A percentile compares a stretch with the other conserved stretches of the same genome.
phyloP scores from a whole-genome alignment of 176 grass and related monocot genomes.

The Poa pratensis region DNA sequence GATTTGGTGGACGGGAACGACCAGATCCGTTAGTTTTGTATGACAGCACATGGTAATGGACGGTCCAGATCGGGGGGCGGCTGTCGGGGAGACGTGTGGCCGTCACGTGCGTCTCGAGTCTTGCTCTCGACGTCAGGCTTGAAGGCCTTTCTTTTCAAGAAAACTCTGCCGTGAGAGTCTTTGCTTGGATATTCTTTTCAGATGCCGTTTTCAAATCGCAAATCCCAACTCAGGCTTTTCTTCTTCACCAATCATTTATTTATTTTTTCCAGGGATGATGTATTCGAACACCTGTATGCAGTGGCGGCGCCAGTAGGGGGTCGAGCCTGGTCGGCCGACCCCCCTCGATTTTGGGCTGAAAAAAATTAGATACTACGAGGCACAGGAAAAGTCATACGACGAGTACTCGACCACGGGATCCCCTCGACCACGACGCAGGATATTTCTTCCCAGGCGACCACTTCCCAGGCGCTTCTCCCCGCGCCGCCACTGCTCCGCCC shows the following conservation, averaged over 20 bases:
- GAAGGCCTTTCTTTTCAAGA: neutral
- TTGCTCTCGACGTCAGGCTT: neutral
- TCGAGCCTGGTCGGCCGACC: too few species aligned
- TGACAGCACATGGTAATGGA: conserved; percentile 32
- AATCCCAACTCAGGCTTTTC: neutral
- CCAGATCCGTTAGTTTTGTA: conserved; percentile 11
- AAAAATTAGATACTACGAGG: too few species aligned
- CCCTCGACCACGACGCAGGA: too few species aligned
- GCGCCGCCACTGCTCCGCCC: too few species aligned
- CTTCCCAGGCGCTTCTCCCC: too few species aligned
- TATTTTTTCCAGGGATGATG: too few species aligned
- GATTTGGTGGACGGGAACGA: conserved; percentile 34
- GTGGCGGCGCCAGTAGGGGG: too few species aligned
- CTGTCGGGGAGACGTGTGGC: neutral
- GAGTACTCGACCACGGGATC: too few species aligned
- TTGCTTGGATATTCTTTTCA: neutral
- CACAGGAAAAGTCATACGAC: too few species aligned
- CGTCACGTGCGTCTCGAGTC: conserved; percentile 3
- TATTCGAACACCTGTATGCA: too few species aligned
- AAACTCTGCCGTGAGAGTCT: neutral
- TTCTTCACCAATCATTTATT: neutral
- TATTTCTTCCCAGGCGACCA: too few species aligned
- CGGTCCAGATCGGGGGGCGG: conserved; percentile 20
- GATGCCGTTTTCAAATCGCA: conserved; percentile 11
- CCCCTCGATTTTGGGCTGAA: too few species aligned